Conservation (phyloP, 805 yeast genomes). For the Zygoascus flipseniorum region DNA sequence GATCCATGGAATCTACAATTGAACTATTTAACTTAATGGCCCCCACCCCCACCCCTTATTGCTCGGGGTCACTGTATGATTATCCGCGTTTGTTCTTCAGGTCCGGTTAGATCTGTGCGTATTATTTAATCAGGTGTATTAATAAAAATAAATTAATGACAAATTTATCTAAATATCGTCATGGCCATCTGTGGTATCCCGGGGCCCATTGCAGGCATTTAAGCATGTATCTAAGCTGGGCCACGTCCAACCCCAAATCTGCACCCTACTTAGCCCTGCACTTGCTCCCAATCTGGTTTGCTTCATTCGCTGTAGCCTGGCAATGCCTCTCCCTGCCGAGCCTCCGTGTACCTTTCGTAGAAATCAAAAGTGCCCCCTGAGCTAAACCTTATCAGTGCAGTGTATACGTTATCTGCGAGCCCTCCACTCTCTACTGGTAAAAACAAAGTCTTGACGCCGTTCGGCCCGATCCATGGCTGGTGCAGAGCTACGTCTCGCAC, state of each 20-base stretch:
- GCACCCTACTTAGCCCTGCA: no score
- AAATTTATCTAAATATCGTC: no score
- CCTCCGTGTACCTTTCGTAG: conserved; percentile 8
- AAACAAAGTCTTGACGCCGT: conserved; percentile 23
- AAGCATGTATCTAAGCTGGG: no score
- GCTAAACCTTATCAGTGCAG: conserved; percentile 12
- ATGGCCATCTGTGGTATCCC: no score
- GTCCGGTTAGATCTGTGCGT: not conserved
- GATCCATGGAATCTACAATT: conserved; percentile 36
- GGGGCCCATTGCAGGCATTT: no score
- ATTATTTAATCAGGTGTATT: not conserved
- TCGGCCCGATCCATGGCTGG: conserved; percentile 33
- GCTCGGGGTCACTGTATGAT: no score
- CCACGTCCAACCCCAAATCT: no score
- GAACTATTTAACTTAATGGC: not conserved
- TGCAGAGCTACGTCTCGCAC: conserved; percentile 17
- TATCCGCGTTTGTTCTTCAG: not conserved
- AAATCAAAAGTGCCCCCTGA: conserved; percentile 28
- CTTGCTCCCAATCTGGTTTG: no score
- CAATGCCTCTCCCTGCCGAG: conserved; percentile 11
- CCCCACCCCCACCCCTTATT: no score
- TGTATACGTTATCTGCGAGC: conserved; percentile 3
- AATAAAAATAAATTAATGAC: not conserved
- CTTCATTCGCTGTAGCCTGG: conserved; percentile 10
- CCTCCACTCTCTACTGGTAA: conserved; percentile 17